Base-by-base conservation (phyloP, 2,329 filamentous ascomycete species). In the Amauroascus niger region DNA sequence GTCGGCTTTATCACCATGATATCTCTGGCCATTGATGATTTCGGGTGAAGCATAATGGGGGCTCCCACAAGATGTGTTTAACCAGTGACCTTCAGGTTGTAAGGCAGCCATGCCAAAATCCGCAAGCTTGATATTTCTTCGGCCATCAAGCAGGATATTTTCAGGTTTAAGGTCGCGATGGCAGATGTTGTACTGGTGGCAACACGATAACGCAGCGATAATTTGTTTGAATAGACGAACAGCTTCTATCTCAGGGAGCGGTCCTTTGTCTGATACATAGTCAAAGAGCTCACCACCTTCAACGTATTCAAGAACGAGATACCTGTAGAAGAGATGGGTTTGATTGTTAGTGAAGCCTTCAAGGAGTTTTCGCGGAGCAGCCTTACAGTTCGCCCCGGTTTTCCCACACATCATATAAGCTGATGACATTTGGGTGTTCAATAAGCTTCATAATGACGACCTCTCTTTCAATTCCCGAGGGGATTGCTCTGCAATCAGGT, bases 71-170 rank as follows among this genome's bases (percentile, higher is more conserved):
- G 91, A 88, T 0, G 93, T 97, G 54, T 81, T 86, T 26, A 98
- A 79, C 65, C 84, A 83, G 60, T 88, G 84, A 7, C 82, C 84
- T 22, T 81, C 79, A 2, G 87, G 87, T 67, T 97, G 91, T 40
- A 97, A 76, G 2, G 91, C 91, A 43, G 93, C 93, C 90, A 98
- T 96, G 40, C 93, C 91, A 68, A 98, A 98, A 68, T 98, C 93
- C 49, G 91, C 91, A 62, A 98, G 83, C 71, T 97, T 98, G 68
- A 97, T 83, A 55, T 87, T 82, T 51, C 84, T 79, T 45, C 84
- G 75, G 2, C 76, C 75, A 54, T 89, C 89, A 49, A 98, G 77
- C 16, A 98, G 76, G 44, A 98, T 96, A 63, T 98, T 98, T 71
- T 98, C 93, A 0, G 90, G 93, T 70, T 98, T 98, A 51, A 98